Conservation (phyloP, 345 rosid genomes). For the Isatis tinctoria region DNA sequence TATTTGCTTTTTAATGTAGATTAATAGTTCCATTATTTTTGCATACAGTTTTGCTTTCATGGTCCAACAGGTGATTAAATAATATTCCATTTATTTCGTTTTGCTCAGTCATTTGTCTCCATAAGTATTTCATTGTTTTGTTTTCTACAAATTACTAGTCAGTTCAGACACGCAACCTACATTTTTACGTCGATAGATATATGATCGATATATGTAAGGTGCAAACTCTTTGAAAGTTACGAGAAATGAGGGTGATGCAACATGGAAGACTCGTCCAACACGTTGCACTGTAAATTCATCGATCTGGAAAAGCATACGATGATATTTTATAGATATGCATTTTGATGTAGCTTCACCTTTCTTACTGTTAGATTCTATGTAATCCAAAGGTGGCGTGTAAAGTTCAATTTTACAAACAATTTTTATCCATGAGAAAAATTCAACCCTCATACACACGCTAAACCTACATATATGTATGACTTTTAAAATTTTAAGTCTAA, state of each 20-base stretch:
- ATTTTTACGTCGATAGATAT: background rate
- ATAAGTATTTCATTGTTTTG: background rate
- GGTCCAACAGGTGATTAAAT: too few species aligned
- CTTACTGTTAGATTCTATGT: background rate
- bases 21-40: background rate
- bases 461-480: background rate
- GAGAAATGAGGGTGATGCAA: background rate
- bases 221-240: background rate
- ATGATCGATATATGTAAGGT: background rate
- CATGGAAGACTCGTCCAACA: background rate
- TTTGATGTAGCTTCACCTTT: background rate
- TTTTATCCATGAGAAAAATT: background rate
- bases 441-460: conserved; percentile 1
- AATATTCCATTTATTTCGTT: too few species aligned
- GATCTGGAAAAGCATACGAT: too few species aligned
- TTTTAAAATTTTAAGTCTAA: background rate
- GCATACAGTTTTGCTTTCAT: background rate
- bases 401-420: background rate
- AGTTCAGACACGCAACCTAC: background rate
- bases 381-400: background rate
- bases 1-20: background rate
- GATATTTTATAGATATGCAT: background rate
- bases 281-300: background rate
- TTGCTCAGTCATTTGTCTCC: background rate
- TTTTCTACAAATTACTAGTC: background rate